Evolutionary conservation across 805 yeast genomes (phyloP).

Genomic region (Schwanniomyces polymorphus): DNA sequence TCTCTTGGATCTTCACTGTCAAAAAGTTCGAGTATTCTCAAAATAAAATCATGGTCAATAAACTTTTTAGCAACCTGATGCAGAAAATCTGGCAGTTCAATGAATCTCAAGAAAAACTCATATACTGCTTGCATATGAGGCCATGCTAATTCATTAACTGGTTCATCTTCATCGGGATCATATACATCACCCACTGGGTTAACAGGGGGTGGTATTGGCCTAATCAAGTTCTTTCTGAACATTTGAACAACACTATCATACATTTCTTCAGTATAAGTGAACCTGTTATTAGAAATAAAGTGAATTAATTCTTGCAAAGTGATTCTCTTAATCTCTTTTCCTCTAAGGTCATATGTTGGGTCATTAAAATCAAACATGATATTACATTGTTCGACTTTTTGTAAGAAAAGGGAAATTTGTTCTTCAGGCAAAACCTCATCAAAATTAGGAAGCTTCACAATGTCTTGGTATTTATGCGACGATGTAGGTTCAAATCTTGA

Average conservation of each 20-base stretch:
- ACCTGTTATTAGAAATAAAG: constrained; percentile 78
- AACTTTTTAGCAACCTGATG: constrained; percentile 91
- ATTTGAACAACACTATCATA: constrained; percentile 83
- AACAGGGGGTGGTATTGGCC: constrained; percentile 98
- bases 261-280: constrained; percentile 87
- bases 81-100: constrained; percentile 92
- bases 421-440: constrained; percentile 84
- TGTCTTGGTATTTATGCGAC: constrained; percentile 38
- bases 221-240: constrained; percentile 85
- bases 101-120: constrained; percentile 88
- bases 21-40: constrained; percentile 79
- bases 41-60: constrained; percentile 87
- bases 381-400: constrained; percentile 92
- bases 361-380: constrained; percentile 89
- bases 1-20: constrained; percentile 97
- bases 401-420: constrained; percentile 74
- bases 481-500: constrained; percentile 83
- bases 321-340: constrained; percentile 86
- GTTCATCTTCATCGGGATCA: constrained; percentile 99
- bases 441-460: constrained; percentile 78
- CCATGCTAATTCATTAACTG: constrained; percentile 95
- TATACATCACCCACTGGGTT: constrained; percentile 94
- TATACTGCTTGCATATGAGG: constrained; percentile 98
- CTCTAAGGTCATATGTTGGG: constrained; percentile 87
- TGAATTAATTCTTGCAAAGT: constrained; percentile 89